These are phyloP conservation scores for Stevia rebaudiana DNA, from an alignment of 140 eudicot species.

Conservation along the genomic window DNA sequence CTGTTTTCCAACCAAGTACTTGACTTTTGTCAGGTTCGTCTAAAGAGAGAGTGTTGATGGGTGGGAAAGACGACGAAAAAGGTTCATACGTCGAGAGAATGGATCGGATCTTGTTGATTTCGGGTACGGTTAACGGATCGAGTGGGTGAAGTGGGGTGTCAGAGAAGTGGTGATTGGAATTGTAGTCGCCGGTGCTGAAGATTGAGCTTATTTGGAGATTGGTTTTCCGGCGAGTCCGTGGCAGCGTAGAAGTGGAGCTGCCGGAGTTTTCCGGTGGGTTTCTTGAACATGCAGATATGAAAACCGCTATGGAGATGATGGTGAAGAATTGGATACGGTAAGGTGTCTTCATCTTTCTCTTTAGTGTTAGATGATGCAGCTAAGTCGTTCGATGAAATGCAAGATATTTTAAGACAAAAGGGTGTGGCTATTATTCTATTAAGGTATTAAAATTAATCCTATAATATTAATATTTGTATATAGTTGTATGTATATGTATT, in stretches of 20 bases:
- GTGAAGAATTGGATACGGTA: conserved; percentile 5
- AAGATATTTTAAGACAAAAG: no score
- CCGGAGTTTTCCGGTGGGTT: neutral
- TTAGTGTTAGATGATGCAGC: no score
- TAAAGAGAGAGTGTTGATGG: conserved; percentile 33
- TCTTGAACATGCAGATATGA: conserved; percentile 17
- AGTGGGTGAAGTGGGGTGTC: conserved; percentile 58
- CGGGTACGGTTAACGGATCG: conserved; percentile 60
- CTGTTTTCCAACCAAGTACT: conserved; percentile 36
- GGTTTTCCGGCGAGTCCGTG: conserved; percentile 12
- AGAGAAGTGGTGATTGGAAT: conserved; percentile 6
- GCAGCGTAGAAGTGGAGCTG: neutral
- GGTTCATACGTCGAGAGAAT: conserved; percentile 33
- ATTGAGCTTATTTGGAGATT: conserved; percentile 9
- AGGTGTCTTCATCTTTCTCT: conserved; percentile 17
- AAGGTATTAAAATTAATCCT: no score
- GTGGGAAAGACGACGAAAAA: conserved; percentile 21
- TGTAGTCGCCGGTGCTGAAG: neutral
- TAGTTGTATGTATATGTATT: no score
- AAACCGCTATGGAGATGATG: conserved; percentile 8
- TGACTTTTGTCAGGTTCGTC: conserved; percentile 44
- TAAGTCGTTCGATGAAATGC: no score
- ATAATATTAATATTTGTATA: no score
- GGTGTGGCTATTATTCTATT: no score
- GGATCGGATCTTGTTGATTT: conserved; percentile 46